phyloP scores from a whole-genome alignment of 441 rosid species.

The Mallotus japonicus region DNA sequence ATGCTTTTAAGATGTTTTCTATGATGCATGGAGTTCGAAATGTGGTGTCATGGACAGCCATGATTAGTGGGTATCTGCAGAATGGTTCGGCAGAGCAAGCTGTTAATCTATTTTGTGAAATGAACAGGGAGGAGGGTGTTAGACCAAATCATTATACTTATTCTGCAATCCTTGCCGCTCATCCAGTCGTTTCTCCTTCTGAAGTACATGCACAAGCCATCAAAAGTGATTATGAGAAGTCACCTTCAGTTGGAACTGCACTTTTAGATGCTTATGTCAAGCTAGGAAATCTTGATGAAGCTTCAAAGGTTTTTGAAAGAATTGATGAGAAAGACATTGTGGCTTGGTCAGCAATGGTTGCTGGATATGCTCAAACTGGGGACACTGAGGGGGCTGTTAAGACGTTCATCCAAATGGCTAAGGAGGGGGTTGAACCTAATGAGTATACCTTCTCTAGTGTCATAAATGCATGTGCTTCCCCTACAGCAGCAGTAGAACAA shows the following conservation, averaged over 20 bases:
- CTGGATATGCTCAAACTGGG: constrained; percentile 69
- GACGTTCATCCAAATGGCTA: constrained; percentile 56
- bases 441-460: constrained; percentile 77
- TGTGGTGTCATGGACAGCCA: constrained; percentile 81
- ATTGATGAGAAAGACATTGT: constrained; percentile 69
- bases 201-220: constrained; percentile 51
- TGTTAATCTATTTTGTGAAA: constrained; percentile 47
- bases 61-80: constrained; percentile 77
- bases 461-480: constrained; percentile 69
- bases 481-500: constrained; percentile 68
- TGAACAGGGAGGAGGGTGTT: constrained; percentile 63
- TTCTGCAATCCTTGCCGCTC: constrained; percentile 62
- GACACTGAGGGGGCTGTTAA: constrained; percentile 66
- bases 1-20: constrained; percentile 61
- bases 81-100: constrained; percentile 58
- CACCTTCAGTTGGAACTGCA: constrained; percentile 74
- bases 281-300: constrained; percentile 52
- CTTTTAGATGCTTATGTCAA: constrained; percentile 81
- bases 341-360: constrained; percentile 79
- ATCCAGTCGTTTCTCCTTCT: constrained; percentile 52
- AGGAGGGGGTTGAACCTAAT: constrained; percentile 53
- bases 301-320: constrained; percentile 62
- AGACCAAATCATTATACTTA: constrained; percentile 69
- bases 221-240: constrained; percentile 55
- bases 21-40: constrained; percentile 47